Conservation (phyloP, 2,329 filamentous ascomycete genomes). For the Truncatella angustata region DNA sequence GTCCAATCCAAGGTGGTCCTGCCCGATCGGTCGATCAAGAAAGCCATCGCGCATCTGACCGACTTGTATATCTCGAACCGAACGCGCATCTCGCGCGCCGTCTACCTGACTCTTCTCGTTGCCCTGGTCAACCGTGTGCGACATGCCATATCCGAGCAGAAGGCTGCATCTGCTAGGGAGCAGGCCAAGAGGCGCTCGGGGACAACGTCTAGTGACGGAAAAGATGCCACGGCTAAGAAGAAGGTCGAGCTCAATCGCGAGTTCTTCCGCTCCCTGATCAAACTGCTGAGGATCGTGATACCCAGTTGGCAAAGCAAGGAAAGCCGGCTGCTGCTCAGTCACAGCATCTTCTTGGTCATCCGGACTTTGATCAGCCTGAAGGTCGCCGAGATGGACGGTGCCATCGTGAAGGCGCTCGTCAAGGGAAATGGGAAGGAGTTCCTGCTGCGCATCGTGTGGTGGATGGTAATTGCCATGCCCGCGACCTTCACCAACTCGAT, state of each 20-base stretch:
- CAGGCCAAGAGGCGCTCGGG: conserved; percentile 55
- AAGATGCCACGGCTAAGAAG: conserved; percentile 38
- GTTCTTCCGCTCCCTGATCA: conserved; percentile 70
- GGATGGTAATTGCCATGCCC: conserved; percentile 96
- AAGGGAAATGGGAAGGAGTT: conserved; percentile 91
- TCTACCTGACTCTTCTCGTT: conserved; percentile 80
- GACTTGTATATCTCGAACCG: conserved; percentile 76
- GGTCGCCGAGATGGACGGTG: conserved; percentile 93
- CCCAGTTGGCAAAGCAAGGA: conserved; percentile 90
- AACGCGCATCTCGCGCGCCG: conserved; percentile 75
- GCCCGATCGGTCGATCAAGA: conserved; percentile 62
- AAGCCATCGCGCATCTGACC: conserved; percentile 64
- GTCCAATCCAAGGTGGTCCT: conserved; percentile 71
- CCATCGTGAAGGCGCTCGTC: conserved; percentile 87
- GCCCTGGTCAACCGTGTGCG: conserved; percentile 84
- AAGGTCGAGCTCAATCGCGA: conserved; percentile 93
- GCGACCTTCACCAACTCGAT: conserved; percentile 99
- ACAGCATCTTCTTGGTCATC: conserved; percentile 89
- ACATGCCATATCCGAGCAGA: conserved; percentile 89
- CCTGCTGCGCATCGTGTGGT: conserved; percentile 85
- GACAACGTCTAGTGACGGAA: conserved; percentile 43
- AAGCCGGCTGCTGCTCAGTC: conserved; percentile 78
- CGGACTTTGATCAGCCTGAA: conserved; percentile 91
- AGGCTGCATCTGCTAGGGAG: conserved; percentile 72
- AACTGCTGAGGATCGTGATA: conserved; percentile 81